Evolutionary conservation across 495 filamentous ascomycete genomes (phyloP), one percentile per base, ranked within the genome.

Genomic region (Daldinia decipiens): DNA sequence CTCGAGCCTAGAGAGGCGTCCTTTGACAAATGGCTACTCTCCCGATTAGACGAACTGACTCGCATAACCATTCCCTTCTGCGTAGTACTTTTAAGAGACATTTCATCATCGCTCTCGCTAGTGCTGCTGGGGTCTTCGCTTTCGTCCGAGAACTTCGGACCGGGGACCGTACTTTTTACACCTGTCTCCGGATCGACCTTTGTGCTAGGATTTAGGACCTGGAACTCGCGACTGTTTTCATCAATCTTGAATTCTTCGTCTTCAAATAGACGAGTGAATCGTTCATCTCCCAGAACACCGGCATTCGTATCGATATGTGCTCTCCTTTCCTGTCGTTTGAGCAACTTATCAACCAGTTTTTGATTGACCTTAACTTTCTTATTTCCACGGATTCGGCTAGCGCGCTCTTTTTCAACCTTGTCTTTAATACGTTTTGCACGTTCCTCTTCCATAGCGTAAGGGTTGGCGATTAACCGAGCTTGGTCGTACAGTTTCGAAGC

Each of bases 311-410:
- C 85, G n/a, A 90, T 83, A 38, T 89, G 87, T 73, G 91, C 91
- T 59, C 90, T 88, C 78, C 91, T 92, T 77, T 96, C 92, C 80
- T 97, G 92, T 40, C 87, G 83, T 63, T 90, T 86, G 72, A 93
- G 81, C 36, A 98, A 83, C 77, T 90, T 92, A 80, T 98, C 93
- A 13, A 92, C 95, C 61, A 98, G 80, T 62, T 84, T 88, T 76
- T 90, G 89, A 82, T 97, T 97, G 80, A 96, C 93, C 74, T 92
- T 90, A 67, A 95, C 91, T 83, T 95, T 95, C 86, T 95, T 97
- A 76, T 89, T 91, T 63, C 95, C 93, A 68, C 96, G 85, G 76
- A 99, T 98, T 67, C 96, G 87, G 72, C 89, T 94, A 72, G 94
- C 91, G 39, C 96, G 85, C 79, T 98, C 94, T 80, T 97, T 96